These are phyloP conservation scores for Penicillium brevicompactum DNA, from an alignment of 2,329 filamentous ascomycete genomes.

Conservation along the genomic window DNA sequence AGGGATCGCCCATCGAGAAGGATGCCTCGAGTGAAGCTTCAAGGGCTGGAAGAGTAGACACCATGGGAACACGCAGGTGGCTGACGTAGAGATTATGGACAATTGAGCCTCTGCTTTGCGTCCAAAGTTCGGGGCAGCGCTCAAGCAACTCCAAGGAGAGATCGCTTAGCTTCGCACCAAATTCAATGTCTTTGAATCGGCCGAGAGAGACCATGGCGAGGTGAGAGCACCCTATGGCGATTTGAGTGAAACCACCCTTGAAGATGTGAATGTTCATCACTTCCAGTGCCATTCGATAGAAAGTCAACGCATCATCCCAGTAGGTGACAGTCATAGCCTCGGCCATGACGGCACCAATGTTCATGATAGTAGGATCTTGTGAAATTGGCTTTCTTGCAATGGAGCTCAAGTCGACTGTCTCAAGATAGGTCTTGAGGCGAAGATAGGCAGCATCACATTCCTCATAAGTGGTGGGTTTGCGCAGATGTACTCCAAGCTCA, in stretches of 20 bases:
- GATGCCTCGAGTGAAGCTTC: conserved; percentile 59
- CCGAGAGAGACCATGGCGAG: conserved; percentile 58
- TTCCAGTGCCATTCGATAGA: conserved; percentile 62
- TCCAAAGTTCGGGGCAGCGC: conserved; percentile 56
- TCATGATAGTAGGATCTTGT: conserved; percentile 45
- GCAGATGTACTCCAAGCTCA: conserved; percentile 68
- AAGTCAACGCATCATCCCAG: conserved; percentile 62
- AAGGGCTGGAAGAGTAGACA: conserved; percentile 54
- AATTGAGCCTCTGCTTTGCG: conserved; percentile 57
- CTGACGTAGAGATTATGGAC: conserved; percentile 63
- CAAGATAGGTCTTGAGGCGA: conserved; percentile 61
- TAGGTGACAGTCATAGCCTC: conserved; percentile 61
- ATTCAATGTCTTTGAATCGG: conserved; percentile 59
- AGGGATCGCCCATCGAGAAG: conserved; percentile 60
- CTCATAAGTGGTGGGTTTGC: conserved; percentile 68
- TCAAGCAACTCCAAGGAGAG: conserved; percentile 56
- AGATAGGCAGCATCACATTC: conserved; percentile 77
- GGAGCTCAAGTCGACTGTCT: conserved; percentile 55
- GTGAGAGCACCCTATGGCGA: conserved; percentile 61
- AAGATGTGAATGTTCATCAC: conserved; percentile 59
- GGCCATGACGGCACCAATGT: conserved; percentile 57
- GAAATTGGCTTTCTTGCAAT: conserved; percentile 44
- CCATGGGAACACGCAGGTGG: conserved; percentile 58
- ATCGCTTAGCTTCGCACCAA: conserved; percentile 57
- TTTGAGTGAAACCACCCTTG: conserved; percentile 58